These are phyloP conservation scores for Plantago major DNA, from an alignment of 257 asterid species.

Conservation along the genomic window DNA sequence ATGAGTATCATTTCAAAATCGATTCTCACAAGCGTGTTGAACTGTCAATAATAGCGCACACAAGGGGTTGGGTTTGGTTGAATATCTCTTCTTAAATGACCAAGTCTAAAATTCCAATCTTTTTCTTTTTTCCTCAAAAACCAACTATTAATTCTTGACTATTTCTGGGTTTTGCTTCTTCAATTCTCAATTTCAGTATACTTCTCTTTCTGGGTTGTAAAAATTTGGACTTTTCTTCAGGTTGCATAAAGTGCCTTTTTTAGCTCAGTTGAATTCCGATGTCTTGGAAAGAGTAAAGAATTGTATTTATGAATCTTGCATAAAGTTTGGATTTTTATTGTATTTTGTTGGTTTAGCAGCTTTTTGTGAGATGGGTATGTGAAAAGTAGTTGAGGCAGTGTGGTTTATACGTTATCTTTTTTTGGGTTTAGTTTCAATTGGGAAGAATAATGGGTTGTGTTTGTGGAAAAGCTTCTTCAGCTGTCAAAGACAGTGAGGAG, in stretches of 20 bases:
- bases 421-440: slow-evolving; percentile 18
- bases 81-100: slow-evolving; percentile 27
- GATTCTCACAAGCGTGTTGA: slow-evolving; percentile 62
- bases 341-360: background rate
- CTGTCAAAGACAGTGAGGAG: slow-evolving; percentile 42
- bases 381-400: slow-evolving; percentile 4
- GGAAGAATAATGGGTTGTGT: slow-evolving; percentile 64
- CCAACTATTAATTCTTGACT: no score
- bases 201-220: no score
- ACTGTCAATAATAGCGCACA: slow-evolving; percentile 50
- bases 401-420: slow-evolving; percentile 26
- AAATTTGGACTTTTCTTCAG: no score
- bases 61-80: slow-evolving; percentile 1
- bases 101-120: slow-evolving; percentile 16
- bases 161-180: no score
- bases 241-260: no score
- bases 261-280: background rate
- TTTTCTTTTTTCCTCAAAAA: background rate
- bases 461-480: slow-evolving; percentile 69
- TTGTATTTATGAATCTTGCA: slow-evolving; percentile 4
- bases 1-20: background rate
- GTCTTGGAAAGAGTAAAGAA: background rate
- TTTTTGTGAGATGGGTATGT: slow-evolving; percentile 17
- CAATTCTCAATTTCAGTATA: no score
- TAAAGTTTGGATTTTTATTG: slow-evolving; percentile 22